Evolutionary conservation across 495 filamentous ascomycete species (phyloP).

Genomic region (Aspergillus bertholletiae): DNA sequence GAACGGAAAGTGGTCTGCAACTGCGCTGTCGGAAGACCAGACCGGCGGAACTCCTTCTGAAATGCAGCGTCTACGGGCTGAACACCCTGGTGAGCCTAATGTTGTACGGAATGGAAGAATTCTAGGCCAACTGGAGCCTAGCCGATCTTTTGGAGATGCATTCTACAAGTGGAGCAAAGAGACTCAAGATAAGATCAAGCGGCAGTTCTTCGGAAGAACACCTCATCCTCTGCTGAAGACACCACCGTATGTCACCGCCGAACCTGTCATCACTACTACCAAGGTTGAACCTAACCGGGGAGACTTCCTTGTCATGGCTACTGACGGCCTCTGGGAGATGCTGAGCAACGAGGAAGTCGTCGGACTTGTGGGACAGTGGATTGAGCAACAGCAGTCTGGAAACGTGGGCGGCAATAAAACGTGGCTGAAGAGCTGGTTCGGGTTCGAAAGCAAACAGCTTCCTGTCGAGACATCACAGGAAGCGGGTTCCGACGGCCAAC

Average conservation of each 20-base stretch:
- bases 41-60: conserved; percentile 85
- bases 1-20: conserved; percentile 91
- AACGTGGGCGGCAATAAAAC: conserved; percentile 37
- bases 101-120: conserved; percentile 86
- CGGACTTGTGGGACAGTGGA: conserved; percentile 93
- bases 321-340: conserved; percentile 99
- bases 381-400: conserved; percentile 66
- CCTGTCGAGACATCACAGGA: conserved; percentile 49
- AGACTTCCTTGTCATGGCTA: conserved; percentile 95
- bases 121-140: conserved; percentile 86
- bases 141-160: conserved; percentile 92
- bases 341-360: conserved; percentile 97
- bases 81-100: conserved; percentile 83
- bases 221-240: conserved; percentile 72
- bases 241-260: conserved; percentile 96
- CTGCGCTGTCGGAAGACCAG: conserved; percentile 83
- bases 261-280: conserved; percentile 93
- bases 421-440: conserved; percentile 51
- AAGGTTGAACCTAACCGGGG: conserved; percentile 85
- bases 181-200: conserved; percentile 73
- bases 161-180: conserved; percentile 93
- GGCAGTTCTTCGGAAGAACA: conserved; percentile 78
- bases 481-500: conserved; percentile 51
- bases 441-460: conserved; percentile 42
- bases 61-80: conserved; percentile 71